A percentile compares a stretch with the other conserved stretches of the same genome.
These are phyloP conservation scores for Dendrobium chrysotoxum DNA, from an alignment of 106 monocot species.

Conservation along the genomic window DNA sequence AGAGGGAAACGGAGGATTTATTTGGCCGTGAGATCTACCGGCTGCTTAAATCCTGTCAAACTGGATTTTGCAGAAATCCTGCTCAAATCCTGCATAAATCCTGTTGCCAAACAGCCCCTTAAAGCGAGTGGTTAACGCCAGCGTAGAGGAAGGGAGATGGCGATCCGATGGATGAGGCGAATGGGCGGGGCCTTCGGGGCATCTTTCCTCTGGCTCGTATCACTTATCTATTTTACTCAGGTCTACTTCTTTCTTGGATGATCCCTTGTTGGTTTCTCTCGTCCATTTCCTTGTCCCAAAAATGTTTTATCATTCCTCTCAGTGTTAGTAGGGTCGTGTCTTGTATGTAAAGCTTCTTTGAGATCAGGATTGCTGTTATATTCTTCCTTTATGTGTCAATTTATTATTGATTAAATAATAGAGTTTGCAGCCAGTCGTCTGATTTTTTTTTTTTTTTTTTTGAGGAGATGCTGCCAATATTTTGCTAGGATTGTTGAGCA, in stretches of 20 bases:
- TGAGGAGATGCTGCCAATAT: neutral
- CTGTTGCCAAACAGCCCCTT: too few relatives aligned
- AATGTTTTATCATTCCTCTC: neutral
- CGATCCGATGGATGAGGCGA: constrained; percentile 30
- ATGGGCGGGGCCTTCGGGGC: constrained; percentile 49
- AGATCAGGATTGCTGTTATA: neutral
- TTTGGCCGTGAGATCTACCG: too few relatives aligned
- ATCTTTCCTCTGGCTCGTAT: constrained; percentile 64
- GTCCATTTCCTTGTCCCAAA: neutral
- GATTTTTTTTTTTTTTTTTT: neutral
- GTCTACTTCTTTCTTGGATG: constrained; percentile 11
- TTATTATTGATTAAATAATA: neutral
- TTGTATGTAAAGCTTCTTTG: neutral
- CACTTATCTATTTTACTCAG: constrained; percentile 80
- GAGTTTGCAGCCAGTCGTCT: too few relatives aligned
- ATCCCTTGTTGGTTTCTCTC: neutral
- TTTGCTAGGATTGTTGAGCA: neutral
- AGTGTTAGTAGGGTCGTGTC: neutral
- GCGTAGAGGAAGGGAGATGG: constrained; percentile 10
- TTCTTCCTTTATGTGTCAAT: neutral
- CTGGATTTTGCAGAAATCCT: too few relatives aligned
- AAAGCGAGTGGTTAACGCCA: neutral
- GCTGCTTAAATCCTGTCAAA: too few relatives aligned
- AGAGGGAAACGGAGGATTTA: too few relatives aligned
- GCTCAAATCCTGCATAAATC: too few relatives aligned